Conservation (phyloP, 306 rosid genomes). For the Cicer cuneatum region DNA sequence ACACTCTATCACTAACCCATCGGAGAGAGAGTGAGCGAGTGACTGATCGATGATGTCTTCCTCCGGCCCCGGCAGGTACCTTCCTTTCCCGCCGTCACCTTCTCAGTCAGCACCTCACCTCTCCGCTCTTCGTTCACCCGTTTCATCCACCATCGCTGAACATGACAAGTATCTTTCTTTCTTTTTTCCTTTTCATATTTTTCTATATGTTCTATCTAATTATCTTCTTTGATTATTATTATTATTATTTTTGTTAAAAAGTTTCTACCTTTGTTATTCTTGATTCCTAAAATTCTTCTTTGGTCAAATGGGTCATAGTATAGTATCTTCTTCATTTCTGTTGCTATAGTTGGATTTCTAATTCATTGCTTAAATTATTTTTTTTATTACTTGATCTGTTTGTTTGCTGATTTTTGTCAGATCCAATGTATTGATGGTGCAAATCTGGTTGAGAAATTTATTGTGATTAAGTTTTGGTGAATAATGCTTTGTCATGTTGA, state of each 20-base stretch:
- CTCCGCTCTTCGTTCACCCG: slow-evolving; percentile 78
- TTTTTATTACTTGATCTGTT: slow-evolving; percentile 39
- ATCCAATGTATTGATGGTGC: neutral
- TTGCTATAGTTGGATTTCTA: slow-evolving; percentile 28
- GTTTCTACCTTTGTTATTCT: neutral
- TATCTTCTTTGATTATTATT: no score
- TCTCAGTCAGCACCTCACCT: slow-evolving; percentile 67
- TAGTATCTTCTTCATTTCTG: neutral
- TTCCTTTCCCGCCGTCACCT: slow-evolving; percentile 90
- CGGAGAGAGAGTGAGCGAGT: neutral
- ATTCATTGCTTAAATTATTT: neutral
- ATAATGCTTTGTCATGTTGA: neutral
- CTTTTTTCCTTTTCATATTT: neutral
- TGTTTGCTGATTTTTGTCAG: slow-evolving; percentile 23
- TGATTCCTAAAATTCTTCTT: neutral
- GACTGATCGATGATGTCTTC: slow-evolving; percentile 55
- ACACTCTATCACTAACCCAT: neutral
- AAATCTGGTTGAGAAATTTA: neutral
- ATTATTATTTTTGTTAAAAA: neutral
- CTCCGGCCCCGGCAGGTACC: slow-evolving; percentile 67
- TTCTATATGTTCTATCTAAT: slow-evolving; percentile 12
- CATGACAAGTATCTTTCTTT: slow-evolving; percentile 67
- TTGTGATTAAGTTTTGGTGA: neutral
- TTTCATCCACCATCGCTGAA: slow-evolving; percentile 70
- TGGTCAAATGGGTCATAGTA: slow-evolving; percentile 2